Conservation (phyloP, 2,329 filamentous ascomycete genomes). For the Ophiostoma tasmaniense region DNA sequence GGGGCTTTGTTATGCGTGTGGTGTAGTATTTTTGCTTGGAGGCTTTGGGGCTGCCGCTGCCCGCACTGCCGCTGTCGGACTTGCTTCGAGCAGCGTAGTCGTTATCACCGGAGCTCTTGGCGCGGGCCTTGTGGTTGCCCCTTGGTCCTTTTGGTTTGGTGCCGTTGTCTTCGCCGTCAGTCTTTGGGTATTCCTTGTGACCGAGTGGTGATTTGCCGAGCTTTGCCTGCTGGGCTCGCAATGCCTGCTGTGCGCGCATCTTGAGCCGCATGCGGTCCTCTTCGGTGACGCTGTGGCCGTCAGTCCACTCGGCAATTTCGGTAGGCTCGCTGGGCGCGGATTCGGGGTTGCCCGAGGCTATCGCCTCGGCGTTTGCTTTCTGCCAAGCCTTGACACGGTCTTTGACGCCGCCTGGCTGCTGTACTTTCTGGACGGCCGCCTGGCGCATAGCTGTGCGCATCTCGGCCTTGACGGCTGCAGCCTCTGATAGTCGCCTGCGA, state of each 20-base stretch:
- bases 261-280: constrained; percentile 49
- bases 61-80: constrained; percentile 16
- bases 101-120: constrained; percentile 21
- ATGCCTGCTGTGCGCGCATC: constrained; percentile 36
- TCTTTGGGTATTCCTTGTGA: constrained; percentile 6
- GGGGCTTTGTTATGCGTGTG: constrained; percentile 12
- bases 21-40: constrained; percentile 10
- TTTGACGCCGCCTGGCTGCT: constrained; percentile 58
- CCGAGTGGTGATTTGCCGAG: neutral
- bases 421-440: constrained; percentile 49
- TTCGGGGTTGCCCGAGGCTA: constrained; percentile 43
- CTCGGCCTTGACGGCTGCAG: constrained; percentile 44
- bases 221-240: constrained; percentile 19
- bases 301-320: constrained; percentile 51
- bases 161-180: constrained; percentile 25
- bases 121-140: neutral
- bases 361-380: constrained; percentile 61
- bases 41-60: constrained; percentile 2
- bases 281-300: constrained; percentile 54
- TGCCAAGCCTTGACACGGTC: constrained; percentile 83
- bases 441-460: constrained; percentile 49
- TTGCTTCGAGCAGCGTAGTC: neutral
- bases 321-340: constrained; percentile 49
- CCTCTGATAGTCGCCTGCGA: constrained; percentile 47
- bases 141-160: constrained; percentile 10